Evolutionary conservation across 2,329 filamentous ascomycete species (phyloP).

Genomic region (Biscogniauxia marginata): DNA sequence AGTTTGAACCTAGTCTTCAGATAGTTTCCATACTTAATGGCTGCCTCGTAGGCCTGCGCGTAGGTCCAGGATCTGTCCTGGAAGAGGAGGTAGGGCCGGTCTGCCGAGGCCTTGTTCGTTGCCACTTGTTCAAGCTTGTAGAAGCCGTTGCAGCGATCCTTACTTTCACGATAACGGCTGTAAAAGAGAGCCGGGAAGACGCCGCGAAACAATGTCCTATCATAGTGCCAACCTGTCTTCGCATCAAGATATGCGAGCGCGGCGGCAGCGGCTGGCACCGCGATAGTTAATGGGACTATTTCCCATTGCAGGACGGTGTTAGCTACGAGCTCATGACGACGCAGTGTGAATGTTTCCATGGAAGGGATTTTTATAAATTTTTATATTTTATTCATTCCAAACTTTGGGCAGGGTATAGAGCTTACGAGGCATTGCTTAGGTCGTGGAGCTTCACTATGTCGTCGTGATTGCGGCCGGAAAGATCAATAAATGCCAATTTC

Average conservation of each 20-base stretch:
- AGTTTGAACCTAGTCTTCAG: conserved; percentile 63
- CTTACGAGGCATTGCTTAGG: neutral
- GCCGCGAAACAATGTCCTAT: conserved; percentile 58
- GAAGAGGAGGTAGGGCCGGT: conserved; percentile 63
- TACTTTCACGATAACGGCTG: conserved; percentile 47
- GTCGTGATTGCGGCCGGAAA: neutral
- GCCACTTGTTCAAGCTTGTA: conserved; percentile 72
- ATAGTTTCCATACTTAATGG: conserved; percentile 74
- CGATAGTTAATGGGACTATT: conserved; percentile 51
- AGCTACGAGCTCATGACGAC: neutral
- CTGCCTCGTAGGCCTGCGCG: conserved; percentile 68
- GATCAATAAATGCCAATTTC: neutral
- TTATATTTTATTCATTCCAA: neutral
- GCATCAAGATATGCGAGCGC: conserved; percentile 78
- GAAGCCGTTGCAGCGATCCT: conserved; percentile 68
- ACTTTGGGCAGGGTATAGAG: neutral
- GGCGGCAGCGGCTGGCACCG: conserved; percentile 62
- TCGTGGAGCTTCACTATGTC: neutral
- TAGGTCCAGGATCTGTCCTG: conserved; percentile 71
- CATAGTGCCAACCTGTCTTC: conserved; percentile 64
- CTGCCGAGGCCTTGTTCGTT: conserved; percentile 46
- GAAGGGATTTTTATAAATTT: no score
- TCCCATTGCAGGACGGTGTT: neutral
- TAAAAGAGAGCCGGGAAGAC: conserved; percentile 46
- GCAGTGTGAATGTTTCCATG: no score